These are phyloP conservation scores for Rhamnella rubrinervis DNA, from an alignment of 331 rosid species.

Conservation along the genomic window DNA sequence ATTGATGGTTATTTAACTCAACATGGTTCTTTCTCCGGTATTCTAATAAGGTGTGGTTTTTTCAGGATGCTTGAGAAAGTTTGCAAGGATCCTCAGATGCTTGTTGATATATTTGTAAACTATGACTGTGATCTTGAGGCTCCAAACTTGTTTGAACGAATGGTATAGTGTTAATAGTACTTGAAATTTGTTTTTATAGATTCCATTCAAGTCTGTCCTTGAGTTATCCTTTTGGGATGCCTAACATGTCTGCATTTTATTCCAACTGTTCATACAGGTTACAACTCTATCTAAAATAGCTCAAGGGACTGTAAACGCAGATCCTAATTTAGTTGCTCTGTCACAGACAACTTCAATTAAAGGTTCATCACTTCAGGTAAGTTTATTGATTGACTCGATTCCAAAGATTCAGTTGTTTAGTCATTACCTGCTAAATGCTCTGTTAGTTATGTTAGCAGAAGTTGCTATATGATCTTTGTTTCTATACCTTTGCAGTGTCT, in stretches of 20 bases:
- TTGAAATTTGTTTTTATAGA: constrained; percentile 22
- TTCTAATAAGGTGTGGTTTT: constrained; percentile 27
- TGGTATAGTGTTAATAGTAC: constrained; percentile 50
- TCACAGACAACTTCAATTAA: constrained; percentile 76
- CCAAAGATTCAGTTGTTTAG: constrained; percentile 24
- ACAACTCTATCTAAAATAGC: constrained; percentile 85
- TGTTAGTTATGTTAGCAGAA: constrained; percentile 6
- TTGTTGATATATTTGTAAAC: constrained; percentile 96
- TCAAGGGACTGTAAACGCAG: constrained; percentile 77
- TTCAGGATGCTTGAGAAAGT: constrained; percentile 97
- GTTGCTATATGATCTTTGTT: constrained; percentile 30
- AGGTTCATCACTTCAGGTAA: constrained; percentile 96
- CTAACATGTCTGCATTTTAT: constrained; percentile 24
- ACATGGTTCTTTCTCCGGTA: constrained; percentile 25
- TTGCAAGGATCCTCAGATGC: constrained; percentile 95
- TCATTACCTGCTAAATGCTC: constrained; percentile 18
- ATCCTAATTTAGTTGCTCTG: constrained; percentile 69
- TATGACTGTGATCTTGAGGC: constrained; percentile 99
- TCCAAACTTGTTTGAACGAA: constrained; percentile 94
- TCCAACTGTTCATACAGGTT: constrained; percentile 56
- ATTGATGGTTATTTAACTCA: too few relatives aligned
- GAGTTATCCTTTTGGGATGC: neutral
- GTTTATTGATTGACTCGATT: constrained; percentile 32
- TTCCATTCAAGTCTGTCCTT: constrained; percentile 4
- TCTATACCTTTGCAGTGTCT: constrained; percentile 70